Evolutionary conservation across 1,284 basidiomycete genomes (phyloP), one percentile per base, ranked within the genome.

Genomic region (Rugosomyces carneus): DNA sequence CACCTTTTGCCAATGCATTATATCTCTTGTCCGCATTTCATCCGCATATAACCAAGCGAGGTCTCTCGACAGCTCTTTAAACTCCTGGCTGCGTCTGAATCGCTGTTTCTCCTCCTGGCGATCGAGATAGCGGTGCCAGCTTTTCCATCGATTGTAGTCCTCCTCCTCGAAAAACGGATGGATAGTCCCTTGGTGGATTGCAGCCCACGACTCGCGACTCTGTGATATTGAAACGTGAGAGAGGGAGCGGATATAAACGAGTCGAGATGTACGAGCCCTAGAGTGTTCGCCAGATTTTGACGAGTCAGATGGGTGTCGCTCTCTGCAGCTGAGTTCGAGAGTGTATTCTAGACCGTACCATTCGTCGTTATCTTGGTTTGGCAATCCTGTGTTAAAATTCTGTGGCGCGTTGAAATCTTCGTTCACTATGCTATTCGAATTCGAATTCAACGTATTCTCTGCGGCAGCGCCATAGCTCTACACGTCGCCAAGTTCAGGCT

Each of bases 311-410:
- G 59, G 58, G 8, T 57, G 59, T n/a, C 64, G 61, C 40, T 71
- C 67, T 39, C 63, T 60, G 23, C 61, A 60, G 53, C 71, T 73
- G 23, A 73, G 47, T 53, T 69, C 67, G 3, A 75, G 56, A 2
- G 68, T 68, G 50, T 73, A 70, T 46, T 69, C 68, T 26, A 73
- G 51, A 5, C 71, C 72, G 42, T 64, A 67, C 72, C 72, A 73
- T 52, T 69, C 71, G 5, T 64, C 65, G 15, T 46, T 53, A 44
- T 62, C 3, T 9, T 44, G 6, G 18, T 21, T 26, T 23, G 16
- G 20, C 27, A 26, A 9, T 43, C 35, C 20, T 21, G 3, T 35
- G 23, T 9, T 27, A 5, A n/a, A n/a, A n/a, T n/a, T n/a, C n/a
- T 3, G 34, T 10, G 7, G 7, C 16, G 16, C 23, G 2, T 36